Evolutionary conservation across 2,329 filamentous ascomycete genomes (phyloP), one percentile per base, ranked within the genome.

Genomic region (Massarina eburnea): DNA sequence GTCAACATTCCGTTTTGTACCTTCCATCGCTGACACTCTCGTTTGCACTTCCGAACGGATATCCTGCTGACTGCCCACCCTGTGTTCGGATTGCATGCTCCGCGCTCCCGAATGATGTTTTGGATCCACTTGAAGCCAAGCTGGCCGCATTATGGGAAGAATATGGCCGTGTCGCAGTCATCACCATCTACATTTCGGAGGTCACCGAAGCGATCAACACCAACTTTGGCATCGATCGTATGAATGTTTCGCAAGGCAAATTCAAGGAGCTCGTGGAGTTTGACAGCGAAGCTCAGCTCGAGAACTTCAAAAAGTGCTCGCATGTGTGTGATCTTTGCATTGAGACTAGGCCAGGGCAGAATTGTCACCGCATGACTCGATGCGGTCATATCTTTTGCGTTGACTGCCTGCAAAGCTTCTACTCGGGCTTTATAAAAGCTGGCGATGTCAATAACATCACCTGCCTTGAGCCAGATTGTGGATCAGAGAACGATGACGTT

Each of bases 271-370:
- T 96, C 14, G 68, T 95, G 36, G 88, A 91, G 57, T 89, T 88
- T 58, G 86, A 95, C 59, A 84, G 83, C 47, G 84, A 85, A 54
- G 83, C 86, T 1, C 85, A 85, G 60, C 80, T 81, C 41, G 80
- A 80, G 14, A 82, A 82, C 1, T 96, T 95, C 63, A 85, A 91
- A 46, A 82, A 81, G 55, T 85, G 84, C 57, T 94, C 88, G 0
- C 95, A 91, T 62, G 82, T 89, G 41, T 96, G 91, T 55, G 88
- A 88, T 1, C 79, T 96, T 38, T 95, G 90, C 64, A 72, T 95
- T 39, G 90, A 95, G 68, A 89, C 89, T 1, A 95, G 95, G 68
- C 95, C 92, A 65, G 91, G 91, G 2, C 68, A 73, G 0, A 79
- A 76, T 21, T 96, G 91, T 67, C 86, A 96, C 72, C 80, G 83